Base-by-base conservation (phyloP, 345 rosid species). In the Linum trigynum region DNA sequence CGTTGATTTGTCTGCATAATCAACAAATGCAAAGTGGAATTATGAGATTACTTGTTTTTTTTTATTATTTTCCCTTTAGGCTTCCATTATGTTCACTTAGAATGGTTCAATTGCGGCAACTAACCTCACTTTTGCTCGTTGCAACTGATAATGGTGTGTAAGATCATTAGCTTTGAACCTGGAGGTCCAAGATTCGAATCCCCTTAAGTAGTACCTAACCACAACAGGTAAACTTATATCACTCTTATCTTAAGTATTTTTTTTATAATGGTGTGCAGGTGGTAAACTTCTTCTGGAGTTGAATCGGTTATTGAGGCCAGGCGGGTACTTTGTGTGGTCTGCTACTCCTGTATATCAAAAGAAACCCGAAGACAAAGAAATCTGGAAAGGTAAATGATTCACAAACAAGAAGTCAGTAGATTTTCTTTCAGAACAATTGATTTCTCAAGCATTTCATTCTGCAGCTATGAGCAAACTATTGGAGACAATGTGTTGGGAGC, bases 271-370 rank as follows among this genome's bases (percentile, higher is more conserved):
- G 32, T 48, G 53, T 9, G 23, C 61, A 57, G 61, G 61, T 17
- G 61, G 61, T 57, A 57, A 57, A 37, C 61, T 57, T 57, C 61
- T 57, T 57, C 61, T 57, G 36, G 61, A 57, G 23, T 37, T 57
- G 38, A 57, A 57, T 57, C 61, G 61, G 36, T 35, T 57, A 12
- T 37, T 56, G 38, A 57, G 61, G 23, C 61, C 61, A 5, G 61
- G 61, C 35, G 61, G 61, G 36, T 57, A 17, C 23, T 57, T 57
- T 57, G 38, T 57, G 9, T 57, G 61, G 61, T 57, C 61, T 23
- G 61, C 61, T 57, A 57, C 61, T 57, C 61, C 61, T 7, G 61
- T 57, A 17, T 57, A 57, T 57, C 61, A 37, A 37, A 57, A 57
- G 37, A 9, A 8, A 5, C 9, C 61, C 23, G 61, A 57, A 57